A percentile compares a stretch with the other conserved stretches of the same genome.
Conservation (phyloP, 257 asterid species). For the Jacaranda mimosifolia region DNA sequence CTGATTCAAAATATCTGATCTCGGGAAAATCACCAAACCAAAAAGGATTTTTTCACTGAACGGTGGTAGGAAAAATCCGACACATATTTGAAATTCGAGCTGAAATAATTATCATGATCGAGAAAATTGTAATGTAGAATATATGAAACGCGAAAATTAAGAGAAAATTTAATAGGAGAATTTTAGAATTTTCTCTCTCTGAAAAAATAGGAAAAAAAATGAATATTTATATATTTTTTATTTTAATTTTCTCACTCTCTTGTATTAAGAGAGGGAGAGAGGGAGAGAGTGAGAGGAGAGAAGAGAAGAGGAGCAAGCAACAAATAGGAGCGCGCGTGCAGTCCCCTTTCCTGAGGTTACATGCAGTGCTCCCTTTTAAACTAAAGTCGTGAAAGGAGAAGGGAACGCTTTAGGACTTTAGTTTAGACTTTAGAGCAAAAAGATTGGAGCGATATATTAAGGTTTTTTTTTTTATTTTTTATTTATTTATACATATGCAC, state of each 20-base stretch:
- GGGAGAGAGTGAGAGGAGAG: neutral
- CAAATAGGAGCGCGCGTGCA: constrained; percentile 1
- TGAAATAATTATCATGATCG: constrained; percentile 33
- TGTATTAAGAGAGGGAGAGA: constrained; percentile 25
- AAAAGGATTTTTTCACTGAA: constrained; percentile 30
- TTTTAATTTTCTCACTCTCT: constrained; percentile 34
- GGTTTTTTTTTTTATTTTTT: no score
- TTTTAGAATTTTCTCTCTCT: constrained; percentile 27
- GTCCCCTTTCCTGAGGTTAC: constrained; percentile 43
- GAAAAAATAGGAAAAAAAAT: neutral
- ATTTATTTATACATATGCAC: no score
- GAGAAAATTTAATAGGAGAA: constrained; percentile 22
- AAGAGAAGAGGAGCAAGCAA: constrained; percentile 18
- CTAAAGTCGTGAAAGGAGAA: constrained; percentile 27
- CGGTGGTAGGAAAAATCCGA: constrained; percentile 23
- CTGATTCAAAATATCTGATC: constrained; percentile 43
- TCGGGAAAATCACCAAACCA: neutral
- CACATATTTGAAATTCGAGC: constrained; percentile 29
- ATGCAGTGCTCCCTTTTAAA: constrained; percentile 28
- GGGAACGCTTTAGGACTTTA: neutral
- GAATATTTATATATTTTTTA: neutral
- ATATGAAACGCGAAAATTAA: constrained; percentile 22
- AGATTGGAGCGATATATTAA: no score
- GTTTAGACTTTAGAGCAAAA: neutral
- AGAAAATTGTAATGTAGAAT: constrained; percentile 36